Conservation (phyloP, 768 basidiomycete genomes). For the Leccinum disarticulatum region DNA sequence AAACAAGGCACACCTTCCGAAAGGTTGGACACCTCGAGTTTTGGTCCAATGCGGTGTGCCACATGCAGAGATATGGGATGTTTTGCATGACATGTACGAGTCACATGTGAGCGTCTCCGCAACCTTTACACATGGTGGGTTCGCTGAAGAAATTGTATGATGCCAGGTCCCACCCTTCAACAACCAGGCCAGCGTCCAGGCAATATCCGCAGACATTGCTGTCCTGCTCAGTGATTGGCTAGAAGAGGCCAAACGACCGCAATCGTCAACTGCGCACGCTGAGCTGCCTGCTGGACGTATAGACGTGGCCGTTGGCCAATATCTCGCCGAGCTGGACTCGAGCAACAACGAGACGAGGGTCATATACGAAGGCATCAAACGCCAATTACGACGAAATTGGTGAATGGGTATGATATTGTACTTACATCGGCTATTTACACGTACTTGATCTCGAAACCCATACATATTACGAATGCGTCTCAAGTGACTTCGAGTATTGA, state of each 20-base stretch:
- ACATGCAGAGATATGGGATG: constrained; percentile 79
- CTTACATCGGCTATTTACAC: constrained; percentile 16
- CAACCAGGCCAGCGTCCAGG: constrained; percentile 74
- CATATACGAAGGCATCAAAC: constrained; percentile 68
- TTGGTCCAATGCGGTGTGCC: constrained; percentile 82
- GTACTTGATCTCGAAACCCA: constrained; percentile 15
- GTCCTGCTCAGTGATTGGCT: constrained; percentile 80
- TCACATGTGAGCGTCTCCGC: constrained; percentile 61
- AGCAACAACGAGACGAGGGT: constrained; percentile 59
- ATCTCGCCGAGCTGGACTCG: constrained; percentile 67
- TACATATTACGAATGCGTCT: constrained; percentile 12
- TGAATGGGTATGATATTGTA: constrained; percentile 33
- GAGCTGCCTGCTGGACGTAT: constrained; percentile 81
- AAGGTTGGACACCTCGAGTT: constrained; percentile 82
- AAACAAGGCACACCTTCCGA: constrained; percentile 54
- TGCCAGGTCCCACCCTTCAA: constrained; percentile 80
- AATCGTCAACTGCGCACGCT: constrained; percentile 56
- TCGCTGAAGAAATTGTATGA: constrained; percentile 5
- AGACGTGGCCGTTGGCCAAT: constrained; percentile 71
- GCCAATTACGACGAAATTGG: constrained; percentile 72
- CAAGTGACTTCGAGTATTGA: constrained; percentile 75
- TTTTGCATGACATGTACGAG: constrained; percentile 83
- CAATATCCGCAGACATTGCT: constrained; percentile 80
- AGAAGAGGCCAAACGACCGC: constrained; percentile 71
- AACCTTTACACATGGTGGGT: constrained; percentile 1